Evolutionary conservation across 1,139 yeast genomes (phyloP), one percentile per base, ranked within the genome.

Genomic region (Geotrichum reessii): DNA sequence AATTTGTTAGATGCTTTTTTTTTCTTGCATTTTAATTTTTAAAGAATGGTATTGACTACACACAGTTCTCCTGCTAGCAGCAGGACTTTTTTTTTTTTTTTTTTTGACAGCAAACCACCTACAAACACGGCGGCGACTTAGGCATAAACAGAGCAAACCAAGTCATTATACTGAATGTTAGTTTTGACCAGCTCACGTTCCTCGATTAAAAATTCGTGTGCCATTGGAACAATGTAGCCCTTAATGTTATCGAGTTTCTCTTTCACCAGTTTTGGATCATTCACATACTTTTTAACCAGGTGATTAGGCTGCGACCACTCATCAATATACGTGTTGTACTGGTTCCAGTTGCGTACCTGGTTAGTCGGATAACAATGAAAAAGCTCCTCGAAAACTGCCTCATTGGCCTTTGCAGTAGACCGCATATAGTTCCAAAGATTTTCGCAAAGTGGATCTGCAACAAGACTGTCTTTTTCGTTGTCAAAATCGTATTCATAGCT

Each of bases 181-280:
- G 54, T 49, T 31, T 61, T 50, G n/a, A 59, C 63, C 31, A 61
- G 44, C 28, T 58, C 63, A 6, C 54, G 50, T 28, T 61, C 63
- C 17, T 60, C 63, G 22, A 55, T 47, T 17, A 61, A 51, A 40
- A 61, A 61, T 9, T 60, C 62, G 47, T 57, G 58, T 33, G 63
- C 56, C 62, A 61, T 60, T 8, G 63, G 63, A 22, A 61, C 62
- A 44, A 60, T 46, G 14, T 47, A 52, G 11, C 63, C 63, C 19
- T 51, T 44, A 19, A 61, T 46, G 21, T 50, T 50, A 22, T 54
- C 61, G n/a, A 61, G 51, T 48, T 50, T 56, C 8, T 33, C 25
- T 21, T 58, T 50, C n/a, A 61, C 56, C 9, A 37, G 51, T 40
- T 44, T 33, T 17, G 62, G 56, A 24, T 58, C 60, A 14, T 51